Evolutionary conservation across 768 basidiomycete species (phyloP).

Genomic region (Hydnum rufescens): DNA sequence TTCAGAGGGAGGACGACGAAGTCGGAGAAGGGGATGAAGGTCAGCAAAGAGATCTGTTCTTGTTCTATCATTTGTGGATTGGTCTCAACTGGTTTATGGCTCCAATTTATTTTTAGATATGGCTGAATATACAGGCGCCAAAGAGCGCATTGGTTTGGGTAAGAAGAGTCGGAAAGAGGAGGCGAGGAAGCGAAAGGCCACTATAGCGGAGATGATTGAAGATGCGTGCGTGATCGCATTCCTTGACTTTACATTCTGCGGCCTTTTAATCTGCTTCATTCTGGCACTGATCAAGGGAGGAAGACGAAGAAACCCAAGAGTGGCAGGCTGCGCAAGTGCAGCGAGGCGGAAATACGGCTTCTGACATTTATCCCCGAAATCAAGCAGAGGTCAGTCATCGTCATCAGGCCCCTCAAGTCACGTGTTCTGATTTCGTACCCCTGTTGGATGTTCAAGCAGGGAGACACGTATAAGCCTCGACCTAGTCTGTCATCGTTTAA

Average conservation of each 20-base stretch:
- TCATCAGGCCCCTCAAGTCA: not conserved
- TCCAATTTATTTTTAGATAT: constrained; percentile 32
- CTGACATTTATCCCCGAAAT: no score
- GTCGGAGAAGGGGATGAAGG: constrained; percentile 78
- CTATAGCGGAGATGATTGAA: constrained; percentile 62
- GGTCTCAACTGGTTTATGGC: not conserved
- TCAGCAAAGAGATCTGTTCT: no score
- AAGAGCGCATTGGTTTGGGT: constrained; percentile 68
- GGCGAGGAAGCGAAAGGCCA: constrained; percentile 40
- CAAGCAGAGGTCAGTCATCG: not conserved
- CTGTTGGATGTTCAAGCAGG: constrained; percentile 13
- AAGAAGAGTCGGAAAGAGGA: constrained; percentile 64
- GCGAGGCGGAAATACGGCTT: constrained; percentile 54
- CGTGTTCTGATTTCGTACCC: not conserved
- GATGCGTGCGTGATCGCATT: constrained; percentile 39
- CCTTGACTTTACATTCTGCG: constrained; percentile 2
- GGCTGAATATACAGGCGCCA: constrained; percentile 72
- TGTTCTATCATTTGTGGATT: not conserved
- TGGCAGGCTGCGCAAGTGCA: constrained; percentile 76
- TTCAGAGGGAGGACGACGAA: constrained; percentile 74
- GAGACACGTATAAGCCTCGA: constrained; percentile 47
- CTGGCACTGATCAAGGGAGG: constrained; percentile 55
- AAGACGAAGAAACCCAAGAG: constrained; percentile 66
- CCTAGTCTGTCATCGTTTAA: constrained; percentile 36
- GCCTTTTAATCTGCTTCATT: not conserved